These are phyloP conservation scores for Coemansia sp. DNA, from an alignment of 371 early-diverging fungal species.

Conservation along the genomic window DNA sequence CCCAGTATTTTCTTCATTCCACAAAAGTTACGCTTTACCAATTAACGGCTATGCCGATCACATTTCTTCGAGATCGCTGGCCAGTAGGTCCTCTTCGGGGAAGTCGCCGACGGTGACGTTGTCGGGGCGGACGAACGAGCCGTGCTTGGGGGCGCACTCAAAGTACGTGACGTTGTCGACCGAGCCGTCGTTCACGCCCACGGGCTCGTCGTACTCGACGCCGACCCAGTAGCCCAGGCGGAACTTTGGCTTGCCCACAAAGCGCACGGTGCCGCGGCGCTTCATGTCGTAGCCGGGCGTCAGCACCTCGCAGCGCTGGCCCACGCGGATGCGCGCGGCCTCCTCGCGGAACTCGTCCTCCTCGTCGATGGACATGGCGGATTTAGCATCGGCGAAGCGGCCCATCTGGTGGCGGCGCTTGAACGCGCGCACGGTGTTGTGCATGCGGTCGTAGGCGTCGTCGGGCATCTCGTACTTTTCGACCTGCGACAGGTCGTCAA, in stretches of 20 bases:
- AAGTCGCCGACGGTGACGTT: constrained; percentile 87
- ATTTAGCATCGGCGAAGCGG: constrained; percentile 66
- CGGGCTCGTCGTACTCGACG: constrained; percentile 92
- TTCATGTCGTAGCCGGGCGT: constrained; percentile 52
- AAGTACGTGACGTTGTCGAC: constrained; percentile 81
- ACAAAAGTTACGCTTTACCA: neutral
- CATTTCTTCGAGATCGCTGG: constrained; percentile 58
- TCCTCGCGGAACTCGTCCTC: constrained; percentile 44
- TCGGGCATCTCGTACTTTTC: constrained; percentile 89
- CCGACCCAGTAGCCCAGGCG: constrained; percentile 93
- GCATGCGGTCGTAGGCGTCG: constrained; percentile 77
- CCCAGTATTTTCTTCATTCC: constrained; percentile 6
- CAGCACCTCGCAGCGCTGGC: constrained; percentile 84
- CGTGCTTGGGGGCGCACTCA: constrained; percentile 68
- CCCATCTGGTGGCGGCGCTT: constrained; percentile 88
- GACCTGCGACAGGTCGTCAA: constrained; percentile 82
- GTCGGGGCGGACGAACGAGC: constrained; percentile 87
- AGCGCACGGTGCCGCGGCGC: constrained; percentile 79
- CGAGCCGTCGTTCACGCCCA: constrained; percentile 93
- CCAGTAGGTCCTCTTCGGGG: constrained; percentile 61
- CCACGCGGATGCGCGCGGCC: constrained; percentile 64
- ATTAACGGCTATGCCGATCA: constrained; percentile 15
- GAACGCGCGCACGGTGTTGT: constrained; percentile 88
- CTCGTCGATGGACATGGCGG: constrained; percentile 42
- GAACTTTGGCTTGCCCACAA: constrained; percentile 68